Evolutionary conservation across 2,329 filamentous ascomycete species (phyloP), one percentile per base, ranked within the genome.

Genomic region (Pseudopithomyces maydicus): DNA sequence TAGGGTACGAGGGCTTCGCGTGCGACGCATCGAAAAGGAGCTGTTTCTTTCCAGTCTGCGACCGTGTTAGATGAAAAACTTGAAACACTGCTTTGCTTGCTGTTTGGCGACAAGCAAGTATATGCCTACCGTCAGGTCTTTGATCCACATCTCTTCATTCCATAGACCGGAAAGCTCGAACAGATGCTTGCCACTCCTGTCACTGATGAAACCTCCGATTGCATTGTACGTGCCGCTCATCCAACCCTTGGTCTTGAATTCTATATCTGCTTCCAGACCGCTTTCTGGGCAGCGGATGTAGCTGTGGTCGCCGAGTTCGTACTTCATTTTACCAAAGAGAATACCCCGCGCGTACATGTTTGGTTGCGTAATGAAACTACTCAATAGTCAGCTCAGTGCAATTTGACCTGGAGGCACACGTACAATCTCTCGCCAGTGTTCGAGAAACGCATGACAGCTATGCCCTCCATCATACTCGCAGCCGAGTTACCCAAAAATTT

Each of bases 341-440:
- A 99, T 98, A 35, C 95, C 94, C 60, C 95, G 87, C 20, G 94
- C 95, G 76, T 99, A 99, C 92, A 99, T 99, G 80, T 99, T 99
- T 17, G 95, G 95, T 72, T 99, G 95, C 4, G 95, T 98, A 51
- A 98, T 79, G 70, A 96, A 91, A 77, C 91, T 96, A 29, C n/a
- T 19, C 29, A 23, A 15, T 15, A 26, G 59, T 68, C 51, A 67
- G 61, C 63, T 38, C 20, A 22, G 14, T 10, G 4, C 10, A 5
- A 12, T 48, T 33, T 6, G 33, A 7, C 8, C 3, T 33, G n/a
- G 22, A 11, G 8, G 26, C 22, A 22, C 10, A 69, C 90, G 52
- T 82, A 96, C 92, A 97, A 98, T 88, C 88, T 84, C 79, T 99
- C 95, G 39, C 91, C 90, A 50, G 90, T 84, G 75, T 97, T 97